phyloP scores from a whole-genome alignment of 2,329 filamentous ascomycete genomes.

The Sarocladium oryzae region DNA sequence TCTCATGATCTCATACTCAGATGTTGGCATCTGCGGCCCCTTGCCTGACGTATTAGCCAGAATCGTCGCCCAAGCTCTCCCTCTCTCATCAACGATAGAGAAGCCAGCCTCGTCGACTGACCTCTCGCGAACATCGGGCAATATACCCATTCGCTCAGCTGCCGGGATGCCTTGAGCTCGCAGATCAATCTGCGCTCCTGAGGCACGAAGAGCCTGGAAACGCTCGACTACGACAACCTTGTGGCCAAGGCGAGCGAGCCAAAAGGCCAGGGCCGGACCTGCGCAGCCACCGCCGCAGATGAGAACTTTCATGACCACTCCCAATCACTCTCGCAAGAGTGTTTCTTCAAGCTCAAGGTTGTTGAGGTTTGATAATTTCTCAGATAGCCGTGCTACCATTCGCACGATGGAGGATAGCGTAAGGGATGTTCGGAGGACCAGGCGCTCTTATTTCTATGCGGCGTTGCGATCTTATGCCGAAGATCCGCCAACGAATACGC shows the following conservation, averaged over 20 bases:
- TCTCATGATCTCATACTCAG: constrained; percentile 52
- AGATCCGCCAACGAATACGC: too few species aligned
- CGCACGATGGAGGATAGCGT: too few species aligned
- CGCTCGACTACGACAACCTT: constrained; percentile 33
- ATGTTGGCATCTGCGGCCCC: constrained; percentile 37
- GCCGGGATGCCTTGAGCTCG: constrained; percentile 31
- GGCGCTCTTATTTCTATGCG: too few species aligned
- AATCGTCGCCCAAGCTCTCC: constrained; percentile 31
- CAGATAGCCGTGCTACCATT: too few species aligned
- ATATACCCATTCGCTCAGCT: constrained; percentile 29
- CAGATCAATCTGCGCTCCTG: constrained; percentile 37
- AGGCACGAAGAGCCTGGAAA: constrained; percentile 24
- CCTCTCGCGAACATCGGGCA: constrained; percentile 25
- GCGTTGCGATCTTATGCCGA: too few species aligned
- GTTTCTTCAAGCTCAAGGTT: too few species aligned
- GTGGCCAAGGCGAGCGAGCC: constrained; percentile 28
- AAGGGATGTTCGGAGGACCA: too few species aligned
- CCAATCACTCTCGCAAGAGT: too few species aligned
- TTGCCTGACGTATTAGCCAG: constrained; percentile 32
- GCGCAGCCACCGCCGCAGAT: constrained; percentile 36
- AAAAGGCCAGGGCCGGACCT: constrained; percentile 31
- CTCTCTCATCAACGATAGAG: constrained; percentile 34
- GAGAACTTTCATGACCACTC: constrained; percentile 30
- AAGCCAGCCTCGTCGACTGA: constrained; percentile 43
- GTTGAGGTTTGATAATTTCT: too few species aligned